Evolutionary conservation across 176 grass and related monocot species (phyloP), one percentile per base, ranked within the genome.

Genomic region (Leersia perrieri): DNA sequence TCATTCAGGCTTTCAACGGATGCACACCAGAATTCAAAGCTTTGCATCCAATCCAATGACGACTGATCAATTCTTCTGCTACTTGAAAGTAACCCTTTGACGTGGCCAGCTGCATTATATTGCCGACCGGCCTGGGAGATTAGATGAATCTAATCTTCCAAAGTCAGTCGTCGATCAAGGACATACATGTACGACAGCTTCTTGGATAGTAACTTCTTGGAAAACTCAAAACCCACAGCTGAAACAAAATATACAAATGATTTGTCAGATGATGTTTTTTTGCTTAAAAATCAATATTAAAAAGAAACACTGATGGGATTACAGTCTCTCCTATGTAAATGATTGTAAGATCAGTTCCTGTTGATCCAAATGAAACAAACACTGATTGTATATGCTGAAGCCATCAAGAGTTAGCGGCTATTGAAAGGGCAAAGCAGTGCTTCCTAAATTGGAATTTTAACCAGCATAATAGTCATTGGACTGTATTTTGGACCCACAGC

Each of bases 71-170:
- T 40, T 58, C 66, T 49, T 82, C 11, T 44, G 30, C 57, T 63
- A 20, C 60, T 36, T 72, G 74, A 83, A 83, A 88, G 42, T 34
- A 73, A 34, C 53, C 22, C 11, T 65, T 35, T 42, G 44, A 45
- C 57, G 29, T 28, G 74, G 7, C 26, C 22, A 47, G 75, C 68
- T 53, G 45, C 45, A 51, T 51, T 20, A 51, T 51, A 7, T 51
- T 51, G 49, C 49, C 49, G 49, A n/a, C 18, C 49, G 47, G 61
- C 63, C 25, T 23, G 68, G 67, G 15, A 49, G 60, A 38, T 42
- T 28, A 66, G 28, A 65, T 42, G 35, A 66, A 74, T 65, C 32
- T 6, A 83, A 78, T 80, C 74, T 78, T 73, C 74, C 26, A 4
- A 41, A 82, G 72, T 75, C 62, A 68, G 45, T 67, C 63, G 10